Percentiles rank a stretch among this genome's conserved stretches.
Evolutionary conservation across 805 yeast genomes (phyloP).

Genomic region (Ogataea corticis): DNA sequence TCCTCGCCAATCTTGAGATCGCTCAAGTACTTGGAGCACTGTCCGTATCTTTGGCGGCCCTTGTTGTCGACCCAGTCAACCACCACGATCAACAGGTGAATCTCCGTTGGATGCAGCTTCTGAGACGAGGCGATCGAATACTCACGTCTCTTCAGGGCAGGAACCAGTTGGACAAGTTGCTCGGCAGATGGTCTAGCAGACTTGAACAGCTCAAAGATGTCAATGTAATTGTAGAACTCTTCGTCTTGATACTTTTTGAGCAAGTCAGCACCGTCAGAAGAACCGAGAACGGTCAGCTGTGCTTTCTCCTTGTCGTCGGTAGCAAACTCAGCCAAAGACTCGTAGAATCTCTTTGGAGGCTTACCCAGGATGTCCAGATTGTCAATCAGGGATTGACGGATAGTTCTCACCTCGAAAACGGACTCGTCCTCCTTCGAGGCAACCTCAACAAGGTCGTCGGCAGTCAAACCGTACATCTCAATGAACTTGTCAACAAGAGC

Average conservation of each 20-base stretch:
- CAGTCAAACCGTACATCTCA: conserved; percentile 66
- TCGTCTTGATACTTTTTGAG: conserved; percentile 84
- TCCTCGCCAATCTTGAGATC: conserved; percentile 79
- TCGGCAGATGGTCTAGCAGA: conserved; percentile 77
- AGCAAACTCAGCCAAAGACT: conserved; percentile 73
- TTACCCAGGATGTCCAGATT: conserved; percentile 89
- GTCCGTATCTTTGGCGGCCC: conserved; percentile 89
- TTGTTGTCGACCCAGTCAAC: conserved; percentile 91
- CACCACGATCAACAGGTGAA: conserved; percentile 88
- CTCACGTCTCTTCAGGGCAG: conserved; percentile 94
- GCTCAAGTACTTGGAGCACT: conserved; percentile 87
- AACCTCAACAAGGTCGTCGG: conserved; percentile 66
- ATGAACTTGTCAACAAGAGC: conserved; percentile 69
- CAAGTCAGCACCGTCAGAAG: conserved; percentile 81
- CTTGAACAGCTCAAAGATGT: conserved; percentile 73
- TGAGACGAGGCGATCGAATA: conserved; percentile 97
- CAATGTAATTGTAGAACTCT: conserved; percentile 78
- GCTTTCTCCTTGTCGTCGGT: conserved; percentile 66
- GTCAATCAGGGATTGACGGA: conserved; percentile 76
- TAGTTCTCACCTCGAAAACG: conserved; percentile 71
- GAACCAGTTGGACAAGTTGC: conserved; percentile 69
- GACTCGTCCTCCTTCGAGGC: conserved; percentile 65
- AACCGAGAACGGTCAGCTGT: conserved; percentile 59
- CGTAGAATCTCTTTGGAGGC: conserved; percentile 94
- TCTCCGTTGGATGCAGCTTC: conserved; percentile 85